A percentile compares a stretch with the other conserved stretches of the same genome.
Conservation (phyloP, 225 moss, liverwort and hornwort genomes). For the Straminergon stramineum region DNA sequence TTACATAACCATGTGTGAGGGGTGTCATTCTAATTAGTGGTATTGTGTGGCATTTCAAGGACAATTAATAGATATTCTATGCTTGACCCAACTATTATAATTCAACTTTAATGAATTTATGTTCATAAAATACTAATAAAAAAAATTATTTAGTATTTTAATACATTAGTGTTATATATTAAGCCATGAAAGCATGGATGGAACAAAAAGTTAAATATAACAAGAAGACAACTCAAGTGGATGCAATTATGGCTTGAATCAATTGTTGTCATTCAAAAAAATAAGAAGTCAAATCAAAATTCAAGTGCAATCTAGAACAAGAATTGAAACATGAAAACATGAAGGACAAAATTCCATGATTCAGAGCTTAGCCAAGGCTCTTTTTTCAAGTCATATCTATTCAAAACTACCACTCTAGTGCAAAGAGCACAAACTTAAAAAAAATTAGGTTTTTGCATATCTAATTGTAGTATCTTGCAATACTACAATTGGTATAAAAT, state of each 20-base stretch:
- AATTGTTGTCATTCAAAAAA: no score
- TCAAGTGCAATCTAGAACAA: background rate
- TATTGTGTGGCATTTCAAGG: fast-evolving
- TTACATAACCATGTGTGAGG: background rate
- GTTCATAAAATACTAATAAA: background rate
- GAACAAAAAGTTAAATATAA: background rate
- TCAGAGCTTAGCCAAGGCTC: background rate
- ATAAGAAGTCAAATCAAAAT: background rate
- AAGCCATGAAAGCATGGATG: background rate
- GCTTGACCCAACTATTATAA: fast-evolving
- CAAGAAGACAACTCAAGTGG: background rate
- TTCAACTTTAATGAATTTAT: no score
- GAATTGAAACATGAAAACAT: background rate
- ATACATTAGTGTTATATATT: background rate
- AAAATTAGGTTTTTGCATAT: background rate
- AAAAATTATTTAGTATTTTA: background rate
- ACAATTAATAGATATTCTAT: background rate
- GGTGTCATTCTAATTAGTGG: fast-evolving
- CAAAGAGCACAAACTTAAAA: background rate
- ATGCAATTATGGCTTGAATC: background rate
- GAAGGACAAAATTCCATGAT: fast-evolving
- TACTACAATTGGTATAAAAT: fast-evolving
- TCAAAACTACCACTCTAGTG: fast-evolving
- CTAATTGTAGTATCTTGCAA: fast-evolving
- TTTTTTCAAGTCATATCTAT: background rate